Evolutionary conservation across 768 basidiomycete species (phyloP).

Genomic region (Obba rivulosa): DNA sequence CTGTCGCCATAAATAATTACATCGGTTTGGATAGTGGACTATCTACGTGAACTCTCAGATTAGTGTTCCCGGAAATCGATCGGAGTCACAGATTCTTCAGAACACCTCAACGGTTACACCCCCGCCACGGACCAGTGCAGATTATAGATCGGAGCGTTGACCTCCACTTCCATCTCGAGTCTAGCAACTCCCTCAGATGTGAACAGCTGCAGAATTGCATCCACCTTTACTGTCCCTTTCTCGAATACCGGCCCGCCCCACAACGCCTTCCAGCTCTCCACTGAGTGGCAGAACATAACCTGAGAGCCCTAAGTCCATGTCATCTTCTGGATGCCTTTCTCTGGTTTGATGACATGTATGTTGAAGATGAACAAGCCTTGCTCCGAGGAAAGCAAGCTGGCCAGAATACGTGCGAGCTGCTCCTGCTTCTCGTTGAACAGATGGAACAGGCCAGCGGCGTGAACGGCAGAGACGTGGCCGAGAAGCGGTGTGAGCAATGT

Average conservation of each 20-base stretch:
- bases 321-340: conserved; percentile 23
- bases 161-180: no score
- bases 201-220: conserved; percentile 6
- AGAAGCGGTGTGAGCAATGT: conserved; percentile 38
- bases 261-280: conserved; percentile 31
- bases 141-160: no score
- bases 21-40: no score
- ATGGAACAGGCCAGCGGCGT: conserved; percentile 45
- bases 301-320: background rate
- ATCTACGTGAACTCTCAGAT: no score
- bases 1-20: no score
- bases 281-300: conserved; percentile 30
- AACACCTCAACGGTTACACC: no score
- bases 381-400: conserved; percentile 33
- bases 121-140: no score
- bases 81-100: no score
- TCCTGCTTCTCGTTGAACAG: conserved; percentile 40
- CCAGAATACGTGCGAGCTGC: conserved; percentile 35
- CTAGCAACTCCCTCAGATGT: no score
- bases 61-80: no score
- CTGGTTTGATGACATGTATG: conserved; percentile 28
- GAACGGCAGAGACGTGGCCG: conserved; percentile 44
- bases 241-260: conserved; percentile 32
- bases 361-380: conserved; percentile 45
- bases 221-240: conserved; percentile 28